A percentile compares a stretch with the other conserved stretches of the same genome.
These are phyloP conservation scores for Saccharomycopsis microspora DNA, from an alignment of 805 yeast genomes.

Conservation along the genomic window DNA sequence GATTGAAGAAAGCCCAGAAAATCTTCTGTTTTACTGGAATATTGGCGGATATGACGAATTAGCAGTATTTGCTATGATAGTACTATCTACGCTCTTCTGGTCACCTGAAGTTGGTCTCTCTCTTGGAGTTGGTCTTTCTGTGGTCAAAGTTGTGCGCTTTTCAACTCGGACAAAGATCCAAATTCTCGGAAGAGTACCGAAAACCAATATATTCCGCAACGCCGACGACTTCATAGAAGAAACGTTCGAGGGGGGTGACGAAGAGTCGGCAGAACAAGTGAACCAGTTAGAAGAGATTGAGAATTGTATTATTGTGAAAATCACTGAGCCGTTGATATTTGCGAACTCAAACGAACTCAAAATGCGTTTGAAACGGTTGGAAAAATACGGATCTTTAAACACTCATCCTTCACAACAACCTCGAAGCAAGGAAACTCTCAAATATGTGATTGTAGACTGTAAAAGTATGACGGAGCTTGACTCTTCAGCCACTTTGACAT, in stretches of 20 bases:
- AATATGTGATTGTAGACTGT: constrained; percentile 61
- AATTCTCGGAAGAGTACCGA: constrained; percentile 29
- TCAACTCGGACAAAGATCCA: constrained; percentile 33
- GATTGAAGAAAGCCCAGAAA: constrained; percentile 34
- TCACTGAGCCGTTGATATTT: constrained; percentile 83
- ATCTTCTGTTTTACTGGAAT: constrained; percentile 31
- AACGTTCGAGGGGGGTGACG: constrained; percentile 8
- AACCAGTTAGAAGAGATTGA: constrained; percentile 35
- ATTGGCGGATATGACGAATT: constrained; percentile 31
- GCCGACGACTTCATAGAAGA: constrained; percentile 24
- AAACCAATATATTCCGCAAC: constrained; percentile 24
- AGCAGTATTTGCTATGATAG: constrained; percentile 18
- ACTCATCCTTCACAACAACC: constrained; percentile 51
- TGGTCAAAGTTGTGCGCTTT: constrained; percentile 26
- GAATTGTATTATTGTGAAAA: constrained; percentile 66
- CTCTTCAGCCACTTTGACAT: constrained; percentile 65
- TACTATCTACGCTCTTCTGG: constrained; percentile 20
- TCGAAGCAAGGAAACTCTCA: constrained; percentile 15
- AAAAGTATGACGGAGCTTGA: constrained; percentile 77
- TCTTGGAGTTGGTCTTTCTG: constrained; percentile 26
- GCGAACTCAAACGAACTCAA: constrained; percentile 76
- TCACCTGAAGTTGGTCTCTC: constrained; percentile 29
- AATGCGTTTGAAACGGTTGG: constrained; percentile 54
- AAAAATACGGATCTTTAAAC: constrained; percentile 61
- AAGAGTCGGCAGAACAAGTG: neutral